Base-by-base conservation (phyloP, 305 asterid genomes). In the Rubia occidens region DNA sequence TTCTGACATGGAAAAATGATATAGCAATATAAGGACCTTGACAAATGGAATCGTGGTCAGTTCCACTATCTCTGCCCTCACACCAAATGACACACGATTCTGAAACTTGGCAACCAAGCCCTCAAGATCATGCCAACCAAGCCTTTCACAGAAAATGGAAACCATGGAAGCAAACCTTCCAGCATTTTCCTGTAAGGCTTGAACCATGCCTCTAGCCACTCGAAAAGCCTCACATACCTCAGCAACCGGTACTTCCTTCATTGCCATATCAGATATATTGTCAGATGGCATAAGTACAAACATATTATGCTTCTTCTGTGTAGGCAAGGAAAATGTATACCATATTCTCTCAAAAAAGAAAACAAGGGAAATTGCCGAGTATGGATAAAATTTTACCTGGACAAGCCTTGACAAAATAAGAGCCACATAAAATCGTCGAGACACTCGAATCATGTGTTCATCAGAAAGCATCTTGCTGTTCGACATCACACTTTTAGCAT, bases 151-250 rank as follows among this genome's bases (percentile, higher is more conserved):
- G 86, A 95, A 95, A 49, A 95, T 96, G 29, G 96, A 86, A 75
- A 95, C 97, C 99, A 95, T 95, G 66, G 97, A 95, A 47, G 99
- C 99, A 86, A 95, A 95, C 88, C 99, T 86, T 78, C 99, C 99
- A 74, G 97, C 99, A 79, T 89, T 95, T 82, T 95, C 99, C 84
- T 95, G 99, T 64, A 95, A 86, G 72, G 96, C 88, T 84, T 95
- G 99, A 81, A 95, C 99, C 99, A 91, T 89, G 73, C 99, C 99
- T 83, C 99, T 85, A 70, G 97, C 96, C 66, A 95, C 99, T 85
- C 84, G 87, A 78, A 89, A 95, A 77, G 91, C 87, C 69, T 83
- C 85, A 79, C 97, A 95, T 65, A 89, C 99, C 74, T 95, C 96
- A 44, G 78, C 78, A 51, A 95, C 89, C 2, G 96, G 94, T 71